A percentile compares a stretch with the other conserved stretches of the same genome.
phyloP scores from a whole-genome alignment of 2,329 filamentous ascomycete species.

The Westerdykella sp. region DNA sequence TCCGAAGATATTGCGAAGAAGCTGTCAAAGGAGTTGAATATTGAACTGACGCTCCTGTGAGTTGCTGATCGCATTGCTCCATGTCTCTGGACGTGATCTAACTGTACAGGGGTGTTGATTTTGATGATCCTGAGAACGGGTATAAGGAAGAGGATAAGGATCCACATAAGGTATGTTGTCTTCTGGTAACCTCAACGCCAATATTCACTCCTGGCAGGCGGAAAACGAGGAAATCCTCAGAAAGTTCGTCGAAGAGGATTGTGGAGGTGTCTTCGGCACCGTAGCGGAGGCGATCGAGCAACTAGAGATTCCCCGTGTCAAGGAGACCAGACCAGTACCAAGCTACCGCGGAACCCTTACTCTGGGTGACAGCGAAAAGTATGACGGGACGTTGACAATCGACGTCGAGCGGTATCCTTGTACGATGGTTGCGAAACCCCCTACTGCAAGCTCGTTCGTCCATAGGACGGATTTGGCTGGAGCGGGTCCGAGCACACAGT shows the following conservation, averaged over 20 bases:
- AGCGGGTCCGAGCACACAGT: constrained; percentile 50
- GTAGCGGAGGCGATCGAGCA: constrained; percentile 79
- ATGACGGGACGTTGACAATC: constrained; percentile 70
- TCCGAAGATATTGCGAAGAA: constrained; percentile 64
- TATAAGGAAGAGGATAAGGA: constrained; percentile 88
- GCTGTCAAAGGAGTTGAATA: constrained; percentile 63
- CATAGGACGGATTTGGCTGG: constrained; percentile 40
- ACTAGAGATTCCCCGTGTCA: constrained; percentile 69
- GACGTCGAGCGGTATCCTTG: constrained; percentile 87
- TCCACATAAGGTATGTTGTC: constrained; percentile 52
- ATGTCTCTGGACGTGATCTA: background rate
- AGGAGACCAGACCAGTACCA: constrained; percentile 66
- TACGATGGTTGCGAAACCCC: constrained; percentile 68
- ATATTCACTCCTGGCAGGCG: constrained; percentile 40
- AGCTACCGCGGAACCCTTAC: constrained; percentile 74
- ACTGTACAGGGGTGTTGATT: constrained; percentile 69
- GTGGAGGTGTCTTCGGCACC: constrained; percentile 72
- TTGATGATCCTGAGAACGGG: constrained; percentile 84
- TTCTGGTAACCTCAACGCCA: background rate
- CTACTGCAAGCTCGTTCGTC: constrained; percentile 72
- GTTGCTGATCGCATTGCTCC: constrained; percentile 27
- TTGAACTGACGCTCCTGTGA: constrained; percentile 73
- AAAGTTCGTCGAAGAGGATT: constrained; percentile 56
- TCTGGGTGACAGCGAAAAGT: constrained; percentile 69
- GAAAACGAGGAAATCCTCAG: constrained; percentile 67